Percentiles rank a stretch among this genome's conserved stretches.
These are phyloP conservation scores for Ophiocordyceps robertsii DNA, from an alignment of 2,329 filamentous ascomycete genomes.

Conservation along the genomic window DNA sequence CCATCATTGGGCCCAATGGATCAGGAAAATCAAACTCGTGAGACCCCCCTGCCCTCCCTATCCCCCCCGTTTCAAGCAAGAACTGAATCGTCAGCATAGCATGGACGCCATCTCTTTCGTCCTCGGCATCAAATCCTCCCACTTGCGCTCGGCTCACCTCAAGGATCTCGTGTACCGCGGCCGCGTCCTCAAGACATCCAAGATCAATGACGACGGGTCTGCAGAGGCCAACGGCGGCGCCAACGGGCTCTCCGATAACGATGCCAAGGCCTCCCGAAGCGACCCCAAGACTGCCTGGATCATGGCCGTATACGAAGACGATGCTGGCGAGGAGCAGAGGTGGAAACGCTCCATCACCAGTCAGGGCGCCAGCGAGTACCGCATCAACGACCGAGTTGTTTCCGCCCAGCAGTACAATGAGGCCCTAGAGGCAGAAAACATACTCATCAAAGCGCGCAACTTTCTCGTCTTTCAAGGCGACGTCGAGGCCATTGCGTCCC, in stretches of 20 bases:
- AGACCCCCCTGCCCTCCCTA: slow-evolving; percentile 18
- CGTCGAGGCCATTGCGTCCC: slow-evolving; percentile 90
- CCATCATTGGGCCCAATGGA: slow-evolving; percentile 98
- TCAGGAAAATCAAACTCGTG: slow-evolving; percentile 98
- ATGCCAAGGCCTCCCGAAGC: slow-evolving; percentile 53
- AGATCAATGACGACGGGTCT: slow-evolving; percentile 84
- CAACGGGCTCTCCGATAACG: slow-evolving; percentile 47
- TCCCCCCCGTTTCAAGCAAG: too few relatives aligned
- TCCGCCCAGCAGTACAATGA: slow-evolving; percentile 89
- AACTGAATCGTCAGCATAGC: slow-evolving; percentile 26
- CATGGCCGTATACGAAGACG: slow-evolving; percentile 97
- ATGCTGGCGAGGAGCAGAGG: slow-evolving; percentile 83
- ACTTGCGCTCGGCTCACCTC: slow-evolving; percentile 84
- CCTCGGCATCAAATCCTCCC: slow-evolving; percentile 95
- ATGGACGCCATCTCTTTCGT: slow-evolving; percentile 99
- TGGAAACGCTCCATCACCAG: slow-evolving; percentile 95
- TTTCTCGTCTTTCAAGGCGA: slow-evolving; percentile 98
- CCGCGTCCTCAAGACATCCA: slow-evolving; percentile 80
- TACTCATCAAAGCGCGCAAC: slow-evolving; percentile 93
- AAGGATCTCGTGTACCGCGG: slow-evolving; percentile 94
- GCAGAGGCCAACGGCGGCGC: slow-evolving; percentile 47
- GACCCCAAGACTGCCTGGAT: slow-evolving; percentile 97
- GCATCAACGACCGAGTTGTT: slow-evolving; percentile 86
- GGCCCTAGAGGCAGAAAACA: slow-evolving; percentile 83
- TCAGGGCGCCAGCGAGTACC: slow-evolving; percentile 82